These are phyloP conservation scores for Pueraria montana DNA, from an alignment of 306 rosid species.

Conservation along the genomic window DNA sequence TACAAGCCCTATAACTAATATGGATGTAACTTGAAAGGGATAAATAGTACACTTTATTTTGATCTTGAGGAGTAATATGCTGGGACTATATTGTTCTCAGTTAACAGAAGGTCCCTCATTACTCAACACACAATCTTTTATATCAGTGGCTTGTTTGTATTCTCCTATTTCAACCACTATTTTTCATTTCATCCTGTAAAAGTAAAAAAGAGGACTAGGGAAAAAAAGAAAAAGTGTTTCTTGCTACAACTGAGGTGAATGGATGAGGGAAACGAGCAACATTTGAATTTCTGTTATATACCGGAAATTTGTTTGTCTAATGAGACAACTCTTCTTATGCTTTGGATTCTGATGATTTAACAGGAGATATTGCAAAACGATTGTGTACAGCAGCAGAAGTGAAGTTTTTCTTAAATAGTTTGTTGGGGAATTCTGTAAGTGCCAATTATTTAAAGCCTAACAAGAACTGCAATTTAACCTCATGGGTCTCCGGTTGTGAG, in stretches of 20 bases:
- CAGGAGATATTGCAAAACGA: slow-evolving; percentile 80
- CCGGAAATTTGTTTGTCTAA: slow-evolving; percentile 8
- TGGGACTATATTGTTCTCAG: not conserved
- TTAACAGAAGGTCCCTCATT: not conserved
- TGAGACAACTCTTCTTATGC: slow-evolving; percentile 31
- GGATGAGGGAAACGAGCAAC: slow-evolving; percentile 25
- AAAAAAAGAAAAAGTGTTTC: slow-evolving; percentile 9
- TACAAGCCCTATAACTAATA: no score
- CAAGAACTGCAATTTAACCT: slow-evolving; percentile 89
- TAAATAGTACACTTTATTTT: slow-evolving; percentile 5
- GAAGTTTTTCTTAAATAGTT: slow-evolving; percentile 72
- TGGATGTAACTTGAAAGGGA: slow-evolving; percentile 1
- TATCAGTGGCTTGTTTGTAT: slow-evolving; percentile 13
- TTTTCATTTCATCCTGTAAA: not conserved
- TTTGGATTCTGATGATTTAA: slow-evolving; percentile 44
- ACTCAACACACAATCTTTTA: not conserved
- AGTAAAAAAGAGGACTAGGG: not conserved
- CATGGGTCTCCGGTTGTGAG: slow-evolving; percentile 97
- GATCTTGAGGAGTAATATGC: slow-evolving; percentile 11
- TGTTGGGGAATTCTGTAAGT: slow-evolving; percentile 59
- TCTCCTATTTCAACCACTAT: not conserved
- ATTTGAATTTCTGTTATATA: slow-evolving; percentile 12
- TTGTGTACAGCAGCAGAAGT: slow-evolving; percentile 92
- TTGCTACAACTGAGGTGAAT: slow-evolving; percentile 19
- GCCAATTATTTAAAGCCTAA: slow-evolving; percentile 80